A percentile compares a stretch with the other conserved stretches of the same genome.
Evolutionary conservation across 805 yeast species (phyloP).

Genomic region (Ogataea nitratoaversa): DNA sequence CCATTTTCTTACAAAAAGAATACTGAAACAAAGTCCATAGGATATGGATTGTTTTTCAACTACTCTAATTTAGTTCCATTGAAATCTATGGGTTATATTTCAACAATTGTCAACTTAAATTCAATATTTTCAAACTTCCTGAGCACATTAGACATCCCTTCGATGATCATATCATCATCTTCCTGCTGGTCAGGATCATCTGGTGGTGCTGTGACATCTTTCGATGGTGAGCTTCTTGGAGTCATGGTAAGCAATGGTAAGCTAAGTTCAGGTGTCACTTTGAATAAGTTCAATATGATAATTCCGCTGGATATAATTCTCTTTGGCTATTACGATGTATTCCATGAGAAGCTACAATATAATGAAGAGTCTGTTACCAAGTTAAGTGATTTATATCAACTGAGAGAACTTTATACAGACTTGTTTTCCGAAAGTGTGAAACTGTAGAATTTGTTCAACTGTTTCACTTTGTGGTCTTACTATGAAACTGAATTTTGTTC

Average conservation of each 20-base stretch:
- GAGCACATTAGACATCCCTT: slow-evolving; percentile 2
- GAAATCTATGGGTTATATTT: slow-evolving; percentile 31
- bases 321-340: slow-evolving; percentile 19
- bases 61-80: slow-evolving; percentile 26
- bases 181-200: slow-evolving; percentile 51
- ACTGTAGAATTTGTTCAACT: slow-evolving; percentile 6
- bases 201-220: slow-evolving; percentile 40
- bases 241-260: slow-evolving; percentile 40
- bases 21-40: slow-evolving; percentile 28
- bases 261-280: slow-evolving; percentile 17
- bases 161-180: slow-evolving; percentile 35
- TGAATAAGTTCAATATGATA: slow-evolving; percentile 15
- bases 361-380: slow-evolving; percentile 3
- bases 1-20: background rate
- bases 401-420: slow-evolving; percentile 14
- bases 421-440: slow-evolving; percentile 14
- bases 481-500: no score
- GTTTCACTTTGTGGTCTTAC: no score
- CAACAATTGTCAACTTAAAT: slow-evolving; percentile 15
- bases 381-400: slow-evolving; percentile 7
- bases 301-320: slow-evolving; percentile 17
- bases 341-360: slow-evolving; percentile 8
- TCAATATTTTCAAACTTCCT: slow-evolving; percentile 6
- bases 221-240: slow-evolving; percentile 30
- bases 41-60: slow-evolving; percentile 38